Conservation (phyloP, 164 flowering plant species). For the Litsea cubeba region DNA sequence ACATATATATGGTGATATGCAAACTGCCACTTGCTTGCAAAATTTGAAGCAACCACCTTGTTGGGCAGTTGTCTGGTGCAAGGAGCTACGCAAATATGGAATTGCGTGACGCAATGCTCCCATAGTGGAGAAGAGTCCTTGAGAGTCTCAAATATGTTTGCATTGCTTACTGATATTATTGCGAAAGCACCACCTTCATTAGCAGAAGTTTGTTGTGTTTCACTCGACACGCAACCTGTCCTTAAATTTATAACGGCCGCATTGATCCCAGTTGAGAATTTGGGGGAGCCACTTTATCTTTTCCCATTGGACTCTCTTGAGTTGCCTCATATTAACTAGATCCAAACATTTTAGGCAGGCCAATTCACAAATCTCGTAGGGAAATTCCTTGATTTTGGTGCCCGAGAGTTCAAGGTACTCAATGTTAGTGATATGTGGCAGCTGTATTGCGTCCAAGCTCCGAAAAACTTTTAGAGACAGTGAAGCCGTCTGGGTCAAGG, state of each 20-base stretch:
- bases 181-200: background rate
- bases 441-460: background rate
- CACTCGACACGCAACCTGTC: background rate
- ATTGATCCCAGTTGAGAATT: background rate
- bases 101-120: background rate
- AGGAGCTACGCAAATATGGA: background rate
- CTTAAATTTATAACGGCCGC: background rate
- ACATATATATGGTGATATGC: background rate
- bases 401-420: background rate
- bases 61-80: background rate
- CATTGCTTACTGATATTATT: background rate
- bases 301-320: background rate
- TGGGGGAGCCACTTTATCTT: background rate
- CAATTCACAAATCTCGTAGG: background rate
- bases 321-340: background rate
- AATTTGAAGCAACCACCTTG: no score
- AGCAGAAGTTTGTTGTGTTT: no score
- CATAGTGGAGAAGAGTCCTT: background rate
- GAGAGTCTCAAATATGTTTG: background rate
- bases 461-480: background rate
- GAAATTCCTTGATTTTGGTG: background rate
- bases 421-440: background rate
- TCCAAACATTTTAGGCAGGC: background rate
- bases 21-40: background rate
- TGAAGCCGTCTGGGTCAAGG: background rate